These are phyloP conservation scores for Gryganskiella cystojenkinii DNA, from an alignment of 192 early-diverging fungal species.

Conservation along the genomic window DNA sequence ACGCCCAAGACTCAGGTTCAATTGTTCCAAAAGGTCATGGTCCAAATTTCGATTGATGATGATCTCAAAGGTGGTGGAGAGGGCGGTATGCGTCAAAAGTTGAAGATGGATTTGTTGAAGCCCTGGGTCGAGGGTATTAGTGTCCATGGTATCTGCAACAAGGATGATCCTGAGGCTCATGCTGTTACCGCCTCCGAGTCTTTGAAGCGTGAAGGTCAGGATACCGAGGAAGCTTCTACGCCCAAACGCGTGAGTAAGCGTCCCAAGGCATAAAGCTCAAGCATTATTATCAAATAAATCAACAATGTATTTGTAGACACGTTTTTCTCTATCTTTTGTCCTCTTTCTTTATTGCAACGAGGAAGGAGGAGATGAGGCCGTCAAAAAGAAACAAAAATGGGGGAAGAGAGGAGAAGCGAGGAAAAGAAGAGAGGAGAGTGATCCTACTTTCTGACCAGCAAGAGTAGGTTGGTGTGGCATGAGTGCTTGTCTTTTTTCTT, in stretches of 20 bases:
- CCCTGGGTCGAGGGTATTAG: conserved; percentile 66
- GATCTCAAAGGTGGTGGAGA: conserved; percentile 59
- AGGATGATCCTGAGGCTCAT: conserved; percentile 31
- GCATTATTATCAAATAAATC: no score
- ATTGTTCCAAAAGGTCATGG: conserved; percentile 85
- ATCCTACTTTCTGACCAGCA: no score
- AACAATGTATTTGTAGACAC: no score
- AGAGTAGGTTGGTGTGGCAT: no score
- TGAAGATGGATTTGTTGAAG: conserved; percentile 66
- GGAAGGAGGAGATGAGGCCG: no score
- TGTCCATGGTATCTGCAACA: conserved; percentile 42
- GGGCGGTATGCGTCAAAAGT: conserved; percentile 70
- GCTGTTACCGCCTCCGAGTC: neutral
- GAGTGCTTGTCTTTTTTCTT: no score
- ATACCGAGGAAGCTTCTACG: neutral
- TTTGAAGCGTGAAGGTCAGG: conserved; percentile 30
- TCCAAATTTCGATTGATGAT: conserved; percentile 73
- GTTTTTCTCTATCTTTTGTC: no score
- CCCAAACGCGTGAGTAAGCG: conserved; percentile 26
- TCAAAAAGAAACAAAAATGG: no score
- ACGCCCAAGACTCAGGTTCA: conserved; percentile 62
- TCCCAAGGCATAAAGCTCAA: conserved; percentile 14
- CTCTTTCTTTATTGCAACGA: no score
- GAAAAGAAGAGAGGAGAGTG: no score
- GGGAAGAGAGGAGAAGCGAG: no score